A percentile compares a stretch with the other conserved stretches of the same genome.
Evolutionary conservation across 768 basidiomycete genomes (phyloP).

Genomic region (Podaxis rugospora): DNA sequence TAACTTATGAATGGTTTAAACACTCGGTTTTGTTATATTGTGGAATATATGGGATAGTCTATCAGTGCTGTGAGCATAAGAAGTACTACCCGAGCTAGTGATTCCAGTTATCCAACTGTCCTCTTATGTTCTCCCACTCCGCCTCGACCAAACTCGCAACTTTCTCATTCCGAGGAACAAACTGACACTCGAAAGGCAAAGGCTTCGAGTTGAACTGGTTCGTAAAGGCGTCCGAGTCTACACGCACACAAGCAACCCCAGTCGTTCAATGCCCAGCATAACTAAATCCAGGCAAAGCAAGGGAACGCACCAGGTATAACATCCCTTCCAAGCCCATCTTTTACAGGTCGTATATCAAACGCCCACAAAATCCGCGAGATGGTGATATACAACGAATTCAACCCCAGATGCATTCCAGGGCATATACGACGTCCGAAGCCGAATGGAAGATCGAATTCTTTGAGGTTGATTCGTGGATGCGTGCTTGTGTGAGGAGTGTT

Average conservation of each 20-base stretch:
- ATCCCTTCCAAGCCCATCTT: neutral
- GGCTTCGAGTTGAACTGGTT: conserved; percentile 19
- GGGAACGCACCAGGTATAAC: conserved; percentile 9
- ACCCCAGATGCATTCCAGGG: conserved; percentile 23
- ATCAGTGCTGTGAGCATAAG: neutral
- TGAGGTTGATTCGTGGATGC: conserved; percentile 7
- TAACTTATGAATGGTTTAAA: too few relatives aligned
- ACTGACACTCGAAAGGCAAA: conserved; percentile 16
- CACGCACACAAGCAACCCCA: neutral
- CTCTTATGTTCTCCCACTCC: conserved; percentile 8
- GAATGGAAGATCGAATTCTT: conserved; percentile 17
- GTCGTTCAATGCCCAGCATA: neutral
- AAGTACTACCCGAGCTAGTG: neutral
- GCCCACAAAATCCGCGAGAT: conserved; percentile 22
- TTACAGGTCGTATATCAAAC: conserved; percentile 16
- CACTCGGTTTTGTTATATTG: too few relatives aligned
- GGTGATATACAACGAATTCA: conserved; percentile 22
- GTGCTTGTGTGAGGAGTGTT: neutral
- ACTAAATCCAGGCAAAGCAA: neutral
- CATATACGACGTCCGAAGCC: conserved; percentile 25
- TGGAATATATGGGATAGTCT: too few relatives aligned
- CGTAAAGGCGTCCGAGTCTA: conserved; percentile 15
- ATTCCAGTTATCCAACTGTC: conserved; percentile 9
- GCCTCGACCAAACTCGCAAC: conserved; percentile 1
- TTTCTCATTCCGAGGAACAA: conserved; percentile 11